Percentiles rank a stretch among this genome's conserved stretches.
phyloP scores from a whole-genome alignment of 176 grass and related monocot species.

The Rhynchospora tenuis region DNA sequence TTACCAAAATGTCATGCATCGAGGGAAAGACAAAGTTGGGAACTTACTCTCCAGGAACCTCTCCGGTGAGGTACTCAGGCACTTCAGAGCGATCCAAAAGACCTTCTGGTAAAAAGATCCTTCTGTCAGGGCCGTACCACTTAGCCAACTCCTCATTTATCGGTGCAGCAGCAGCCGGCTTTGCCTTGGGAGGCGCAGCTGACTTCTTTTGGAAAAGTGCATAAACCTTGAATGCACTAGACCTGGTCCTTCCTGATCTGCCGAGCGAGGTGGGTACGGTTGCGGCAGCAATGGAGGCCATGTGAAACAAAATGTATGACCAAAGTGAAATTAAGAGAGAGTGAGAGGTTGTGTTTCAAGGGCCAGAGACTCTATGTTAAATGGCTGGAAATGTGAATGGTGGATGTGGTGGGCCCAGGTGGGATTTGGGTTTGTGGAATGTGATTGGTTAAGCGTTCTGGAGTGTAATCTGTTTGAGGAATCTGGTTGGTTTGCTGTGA shows the following conservation, averaged over 20 bases:
- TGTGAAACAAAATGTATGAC: conserved; percentile 31
- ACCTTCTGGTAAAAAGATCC: conserved; percentile 82
- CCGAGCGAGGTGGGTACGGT: conserved; percentile 33
- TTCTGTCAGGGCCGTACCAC: conserved; percentile 97
- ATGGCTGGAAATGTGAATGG: conserved; percentile 45
- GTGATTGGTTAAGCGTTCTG: conserved; percentile 42
- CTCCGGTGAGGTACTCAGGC: conserved; percentile 90
- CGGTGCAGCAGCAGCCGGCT: conserved; percentile 26
- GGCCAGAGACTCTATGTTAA: conserved; percentile 41
- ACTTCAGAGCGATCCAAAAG: conserved; percentile 84
- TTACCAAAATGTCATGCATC: not conserved
- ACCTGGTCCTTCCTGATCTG: conserved; percentile 13
- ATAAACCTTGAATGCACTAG: conserved; percentile 49
- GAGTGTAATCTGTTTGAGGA: conserved; percentile 48
- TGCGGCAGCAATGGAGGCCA: conserved; percentile 45
- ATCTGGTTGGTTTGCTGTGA: conserved; percentile 49
- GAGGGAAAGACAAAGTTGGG: not conserved
- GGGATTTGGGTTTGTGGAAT: conserved; percentile 43
- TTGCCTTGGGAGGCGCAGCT: conserved; percentile 43
- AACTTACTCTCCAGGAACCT: conserved; percentile 95
- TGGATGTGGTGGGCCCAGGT: conserved; percentile 61
- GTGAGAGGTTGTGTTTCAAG: conserved; percentile 31
- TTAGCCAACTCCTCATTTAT: conserved; percentile 76
- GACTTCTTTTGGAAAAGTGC: conserved; percentile 62
- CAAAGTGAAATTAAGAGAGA: conserved; percentile 14